Conservation (phyloP, 805 yeast genomes). For the Saccharomyces kudriavzevii region DNA sequence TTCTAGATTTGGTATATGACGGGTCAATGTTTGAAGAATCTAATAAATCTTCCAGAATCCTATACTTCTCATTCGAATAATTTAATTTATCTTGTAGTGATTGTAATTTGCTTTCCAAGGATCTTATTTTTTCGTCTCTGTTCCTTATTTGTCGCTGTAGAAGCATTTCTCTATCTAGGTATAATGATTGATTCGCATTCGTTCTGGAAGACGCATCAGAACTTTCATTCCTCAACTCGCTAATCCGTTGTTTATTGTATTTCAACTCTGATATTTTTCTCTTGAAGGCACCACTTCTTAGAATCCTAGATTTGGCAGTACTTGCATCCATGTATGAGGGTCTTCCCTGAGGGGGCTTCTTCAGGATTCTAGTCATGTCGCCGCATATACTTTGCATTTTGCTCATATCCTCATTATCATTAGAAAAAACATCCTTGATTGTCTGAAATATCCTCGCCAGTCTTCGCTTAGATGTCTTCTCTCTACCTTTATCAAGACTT, state of each 20-base stretch:
- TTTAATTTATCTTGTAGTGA: conserved; percentile 11
- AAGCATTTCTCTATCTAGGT: conserved; percentile 5
- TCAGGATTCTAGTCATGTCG: conserved; percentile 4
- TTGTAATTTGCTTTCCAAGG: conserved; percentile 13
- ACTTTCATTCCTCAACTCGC: conserved; percentile 15
- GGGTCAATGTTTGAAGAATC: conserved; percentile 21
- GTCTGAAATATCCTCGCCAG: neutral
- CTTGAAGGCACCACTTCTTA: conserved; percentile 25
- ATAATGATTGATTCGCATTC: conserved; percentile 2
- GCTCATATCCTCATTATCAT: conserved; percentile 15
- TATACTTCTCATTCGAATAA: conserved; percentile 9
- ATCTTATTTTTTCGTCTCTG: conserved; percentile 2
- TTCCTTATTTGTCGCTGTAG: conserved; percentile 2
- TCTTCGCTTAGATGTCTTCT: neutral
- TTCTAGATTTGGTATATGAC: conserved; percentile 17
- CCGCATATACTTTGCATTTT: conserved; percentile 17
- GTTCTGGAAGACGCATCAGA: neutral
- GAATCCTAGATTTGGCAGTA: conserved; percentile 14
- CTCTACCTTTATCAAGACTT: neutral
- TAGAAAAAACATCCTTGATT: conserved; percentile 10
- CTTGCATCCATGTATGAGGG: neutral
- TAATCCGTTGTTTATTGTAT: conserved; percentile 22
- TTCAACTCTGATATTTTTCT: conserved; percentile 21
- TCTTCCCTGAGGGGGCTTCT: neutral
- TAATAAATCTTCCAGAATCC: conserved; percentile 17